phyloP scores from a whole-genome alignment of 1,284 basidiomycete genomes.

The Cronartium quercuum region DNA sequence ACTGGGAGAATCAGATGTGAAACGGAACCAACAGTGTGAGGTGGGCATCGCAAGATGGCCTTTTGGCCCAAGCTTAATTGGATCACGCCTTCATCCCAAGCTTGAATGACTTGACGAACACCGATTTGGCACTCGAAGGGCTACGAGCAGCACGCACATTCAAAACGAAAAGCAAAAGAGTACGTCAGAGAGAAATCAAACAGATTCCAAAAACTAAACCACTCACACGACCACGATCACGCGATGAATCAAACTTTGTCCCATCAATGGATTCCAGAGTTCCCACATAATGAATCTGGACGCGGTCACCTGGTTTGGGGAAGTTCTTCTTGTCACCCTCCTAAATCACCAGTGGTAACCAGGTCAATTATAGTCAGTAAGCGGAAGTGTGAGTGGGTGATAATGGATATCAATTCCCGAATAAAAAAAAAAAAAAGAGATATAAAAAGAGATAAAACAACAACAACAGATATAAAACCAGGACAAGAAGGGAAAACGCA shows the following conservation, averaged over 20 bases:
- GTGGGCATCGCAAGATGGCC: constrained; percentile 61
- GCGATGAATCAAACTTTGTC: constrained; percentile 29
- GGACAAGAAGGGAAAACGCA: too few relatives aligned
- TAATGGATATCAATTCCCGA: too few relatives aligned
- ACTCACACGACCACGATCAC: constrained; percentile 15
- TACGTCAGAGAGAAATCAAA: neutral
- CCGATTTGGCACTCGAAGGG: constrained; percentile 34
- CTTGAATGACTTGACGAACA: constrained; percentile 46
- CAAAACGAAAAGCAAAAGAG: neutral
- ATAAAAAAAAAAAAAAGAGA: too few relatives aligned
- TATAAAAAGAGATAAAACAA: too few relatives aligned
- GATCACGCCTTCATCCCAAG: constrained; percentile 56
- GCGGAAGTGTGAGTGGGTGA: too few relatives aligned
- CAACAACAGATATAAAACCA: too few relatives aligned
- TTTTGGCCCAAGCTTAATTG: constrained; percentile 71
- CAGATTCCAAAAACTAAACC: neutral
- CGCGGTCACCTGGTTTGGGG: constrained; percentile 11
- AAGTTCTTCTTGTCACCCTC: constrained; percentile 23
- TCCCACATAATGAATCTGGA: constrained; percentile 31
- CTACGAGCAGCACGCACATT: neutral
- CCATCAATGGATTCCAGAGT: constrained; percentile 22
- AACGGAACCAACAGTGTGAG: constrained; percentile 52
- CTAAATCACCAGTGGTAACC: neutral
- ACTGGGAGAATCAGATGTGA: constrained; percentile 1
- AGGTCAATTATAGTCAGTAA: too few relatives aligned